These are phyloP conservation scores for Hirsutella thompsonii DNA, from an alignment of 2,329 filamentous ascomycete genomes.

Conservation along the genomic window DNA sequence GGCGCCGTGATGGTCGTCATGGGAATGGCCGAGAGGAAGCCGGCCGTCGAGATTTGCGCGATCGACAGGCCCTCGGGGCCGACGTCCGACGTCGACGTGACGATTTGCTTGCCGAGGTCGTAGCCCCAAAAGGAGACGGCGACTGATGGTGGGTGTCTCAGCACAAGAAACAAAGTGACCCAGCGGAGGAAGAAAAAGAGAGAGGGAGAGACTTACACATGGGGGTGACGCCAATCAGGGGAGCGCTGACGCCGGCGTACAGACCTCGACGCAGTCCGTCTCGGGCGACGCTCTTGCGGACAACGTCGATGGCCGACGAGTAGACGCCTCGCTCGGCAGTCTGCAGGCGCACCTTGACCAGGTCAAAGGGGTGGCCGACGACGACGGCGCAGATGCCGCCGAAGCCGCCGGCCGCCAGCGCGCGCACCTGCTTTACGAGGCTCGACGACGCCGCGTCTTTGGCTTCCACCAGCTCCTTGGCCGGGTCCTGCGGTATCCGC, in stretches of 20 bases:
- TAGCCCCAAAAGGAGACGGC: slow-evolving; percentile 75
- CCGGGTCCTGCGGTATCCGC: slow-evolving; percentile 26
- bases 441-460: slow-evolving; percentile 23
- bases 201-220: slow-evolving; percentile 73
- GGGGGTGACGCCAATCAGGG: slow-evolving; percentile 87
- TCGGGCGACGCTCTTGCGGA: slow-evolving; percentile 73
- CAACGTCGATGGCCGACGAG: slow-evolving; percentile 79
- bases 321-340: slow-evolving; percentile 93
- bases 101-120: slow-evolving; percentile 85
- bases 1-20: slow-evolving; percentile 98
- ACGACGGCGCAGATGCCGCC: slow-evolving; percentile 89
- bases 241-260: slow-evolving; percentile 94
- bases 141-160: slow-evolving; percentile 29
- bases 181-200: no score
- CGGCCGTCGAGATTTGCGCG: slow-evolving; percentile 77
- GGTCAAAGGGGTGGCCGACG: slow-evolving; percentile 91
- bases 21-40: slow-evolving; percentile 94
- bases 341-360: slow-evolving; percentile 95
- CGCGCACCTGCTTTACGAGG: slow-evolving; percentile 49
- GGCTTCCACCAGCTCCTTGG: slow-evolving; percentile 25
- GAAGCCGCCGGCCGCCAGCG: slow-evolving; percentile 79
- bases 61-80: slow-evolving; percentile 64
- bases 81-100: slow-evolving; percentile 53
- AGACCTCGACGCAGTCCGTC: slow-evolving; percentile 72
- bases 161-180: no score